A percentile compares a stretch with the other conserved stretches of the same genome.
Conservation (phyloP, 148 eudicot species). For the Salicornia ramosissima region DNA sequence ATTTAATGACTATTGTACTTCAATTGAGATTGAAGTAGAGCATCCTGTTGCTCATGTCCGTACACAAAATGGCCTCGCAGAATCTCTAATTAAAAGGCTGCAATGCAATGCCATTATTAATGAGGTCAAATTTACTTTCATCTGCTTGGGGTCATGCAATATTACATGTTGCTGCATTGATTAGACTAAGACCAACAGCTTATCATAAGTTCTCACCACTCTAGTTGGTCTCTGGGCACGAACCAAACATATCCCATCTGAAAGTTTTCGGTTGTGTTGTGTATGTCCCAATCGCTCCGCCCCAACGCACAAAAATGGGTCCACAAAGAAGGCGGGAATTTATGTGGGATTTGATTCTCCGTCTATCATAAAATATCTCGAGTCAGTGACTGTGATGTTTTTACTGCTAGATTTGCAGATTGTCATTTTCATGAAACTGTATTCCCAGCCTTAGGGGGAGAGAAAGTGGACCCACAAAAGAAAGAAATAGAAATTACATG, state of each 20-base stretch:
- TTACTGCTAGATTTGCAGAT: conserved; percentile 2
- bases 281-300: background rate
- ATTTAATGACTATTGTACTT: background rate
- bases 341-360: conserved; percentile 7
- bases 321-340: background rate
- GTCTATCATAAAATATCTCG: conserved; percentile 8
- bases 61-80: background rate
- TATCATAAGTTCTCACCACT: background rate
- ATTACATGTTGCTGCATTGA: background rate
- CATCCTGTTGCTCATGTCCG: background rate
- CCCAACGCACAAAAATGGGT: background rate
- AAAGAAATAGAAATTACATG: conserved; percentile 6
- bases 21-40: background rate
- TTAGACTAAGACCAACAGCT: background rate
- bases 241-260: background rate
- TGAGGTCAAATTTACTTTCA: background rate
- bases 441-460: conserved; percentile 7
- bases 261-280: background rate
- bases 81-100: background rate
- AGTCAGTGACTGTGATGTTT: conserved; percentile 8
- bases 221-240: background rate
- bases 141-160: background rate
- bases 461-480: background rate
- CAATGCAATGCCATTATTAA: background rate
- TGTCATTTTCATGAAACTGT: conserved; percentile 12